Evolutionary conservation across 2,329 filamentous ascomycete species (phyloP), one percentile per base, ranked within the genome.

Genomic region (Cladosporium velox): DNA sequence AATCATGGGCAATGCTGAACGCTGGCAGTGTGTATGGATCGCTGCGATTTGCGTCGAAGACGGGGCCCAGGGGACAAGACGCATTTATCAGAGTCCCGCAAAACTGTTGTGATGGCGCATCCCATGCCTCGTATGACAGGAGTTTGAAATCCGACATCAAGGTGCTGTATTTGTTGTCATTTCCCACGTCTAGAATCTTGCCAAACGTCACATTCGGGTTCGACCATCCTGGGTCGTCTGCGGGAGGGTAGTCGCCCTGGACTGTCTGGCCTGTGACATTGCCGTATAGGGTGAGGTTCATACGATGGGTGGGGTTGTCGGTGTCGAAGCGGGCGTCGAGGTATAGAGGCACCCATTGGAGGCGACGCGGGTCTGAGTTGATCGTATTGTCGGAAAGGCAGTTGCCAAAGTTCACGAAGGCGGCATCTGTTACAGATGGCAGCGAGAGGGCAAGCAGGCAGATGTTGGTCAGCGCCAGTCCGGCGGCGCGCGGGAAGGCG

Each of bases 281-380:
- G 61, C 93, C 94, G 82, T 92, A 98, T 57, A 97, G 86, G 1
- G 88, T 95, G 65, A 97, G 82, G 69, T 86, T 88, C 59, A 99
- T 83, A 49, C 84, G 86, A 74, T 93, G 87, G 60, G 81, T 84
- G 4, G 85, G 77, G 69, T 85, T 80, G 15, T 81, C 77, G 32
- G 85, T 83, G 30, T 71, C 65, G 81, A 96, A 96, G 24, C 81
- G 80, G 65, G 91, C 94, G 72, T 91, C 88, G 66, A 95, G 86
- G 71, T 86, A 88, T 41, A 89, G 78, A 2, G 95, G 93, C 14
- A 88, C 83, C 81, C 94, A 97, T 81, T 97, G 93, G 35, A 98
- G 84, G 68, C 85, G 85, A 41, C 81, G 86, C 10, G 83, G 73
- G 65, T 81, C 79, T 55, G 85, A 84, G 67, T 87, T 82, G 75